phyloP scores from a whole-genome alignment of 116 monocot genomes.

The Papilionanthe hybrid region DNA sequence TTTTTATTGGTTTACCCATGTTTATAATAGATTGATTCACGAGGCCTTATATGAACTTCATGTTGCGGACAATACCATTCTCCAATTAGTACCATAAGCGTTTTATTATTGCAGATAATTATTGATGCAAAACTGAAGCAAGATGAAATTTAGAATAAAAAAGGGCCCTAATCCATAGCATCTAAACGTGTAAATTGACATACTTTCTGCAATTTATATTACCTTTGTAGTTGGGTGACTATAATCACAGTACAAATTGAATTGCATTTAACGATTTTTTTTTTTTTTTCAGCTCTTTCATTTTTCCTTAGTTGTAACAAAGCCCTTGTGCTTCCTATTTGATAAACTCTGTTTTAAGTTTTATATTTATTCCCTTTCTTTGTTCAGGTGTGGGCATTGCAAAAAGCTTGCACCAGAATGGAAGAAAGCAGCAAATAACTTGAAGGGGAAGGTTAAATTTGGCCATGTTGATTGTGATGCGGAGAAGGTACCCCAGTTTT shows the following conservation, averaged over 20 bases:
- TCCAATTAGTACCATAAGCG: not conserved
- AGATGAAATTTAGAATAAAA: not conserved
- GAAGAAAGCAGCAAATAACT: slow-evolving; percentile 90
- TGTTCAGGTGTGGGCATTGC: slow-evolving; percentile 90
- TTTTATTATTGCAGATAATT: not conserved
- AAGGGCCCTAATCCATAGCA: not conserved
- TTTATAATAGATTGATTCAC: not conserved
- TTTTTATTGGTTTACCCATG: not conserved
- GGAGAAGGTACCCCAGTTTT: slow-evolving; percentile 61
- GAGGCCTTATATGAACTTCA: not conserved
- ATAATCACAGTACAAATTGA: not conserved
- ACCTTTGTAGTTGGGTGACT: not conserved
- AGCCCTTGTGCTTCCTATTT: not conserved
- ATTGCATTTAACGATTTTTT: not conserved
- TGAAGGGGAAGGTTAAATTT: slow-evolving; percentile 92
- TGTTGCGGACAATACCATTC: not conserved
- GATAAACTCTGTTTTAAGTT: not conserved
- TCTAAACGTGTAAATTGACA: not conserved
- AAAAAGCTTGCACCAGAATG: slow-evolving; percentile 98
- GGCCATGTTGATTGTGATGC: slow-evolving; percentile 99
- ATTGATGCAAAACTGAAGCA: not conserved
- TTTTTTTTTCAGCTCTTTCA: not conserved
- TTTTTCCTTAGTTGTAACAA: not conserved
- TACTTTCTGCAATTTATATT: not conserved
- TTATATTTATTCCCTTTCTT: not conserved